phyloP scores from a whole-genome alignment of 2,329 filamentous ascomycete species.

The Botrytis aclada region DNA sequence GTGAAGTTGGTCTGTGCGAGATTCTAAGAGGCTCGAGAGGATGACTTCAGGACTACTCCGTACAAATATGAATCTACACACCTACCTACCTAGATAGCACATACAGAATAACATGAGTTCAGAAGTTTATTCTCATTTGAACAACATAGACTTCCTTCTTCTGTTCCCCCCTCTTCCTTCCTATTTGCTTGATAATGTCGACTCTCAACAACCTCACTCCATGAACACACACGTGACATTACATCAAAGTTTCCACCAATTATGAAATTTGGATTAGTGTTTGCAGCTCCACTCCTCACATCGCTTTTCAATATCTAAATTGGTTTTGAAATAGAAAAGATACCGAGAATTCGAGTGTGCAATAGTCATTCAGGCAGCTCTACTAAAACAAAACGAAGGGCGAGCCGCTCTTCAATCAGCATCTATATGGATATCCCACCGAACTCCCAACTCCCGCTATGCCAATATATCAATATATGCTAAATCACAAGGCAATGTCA shows the following conservation, averaged over 20 bases:
- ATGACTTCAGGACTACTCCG: neutral
- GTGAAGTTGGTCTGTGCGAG: conserved; percentile 8
- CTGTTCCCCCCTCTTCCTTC: neutral
- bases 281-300: neutral
- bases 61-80: neutral
- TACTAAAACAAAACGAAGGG: neutral
- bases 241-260: neutral
- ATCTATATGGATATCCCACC: neutral
- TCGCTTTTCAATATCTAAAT: neutral
- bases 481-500: conserved; percentile 2
- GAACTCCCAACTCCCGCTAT: conserved; percentile 9
- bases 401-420: neutral
- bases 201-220: neutral
- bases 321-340: neutral
- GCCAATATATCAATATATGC: neutral
- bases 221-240: neutral
- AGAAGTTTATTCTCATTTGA: neutral
- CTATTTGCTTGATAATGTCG: no score
- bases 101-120: neutral
- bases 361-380: neutral
- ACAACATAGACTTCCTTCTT: neutral
- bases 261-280: neutral
- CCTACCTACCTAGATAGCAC: neutral
- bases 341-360: neutral
- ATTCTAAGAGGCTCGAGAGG: no score